Evolutionary conservation across 2,329 filamentous ascomycete genomes (phyloP).

Genomic region (Sphaceloma murrayae): DNA sequence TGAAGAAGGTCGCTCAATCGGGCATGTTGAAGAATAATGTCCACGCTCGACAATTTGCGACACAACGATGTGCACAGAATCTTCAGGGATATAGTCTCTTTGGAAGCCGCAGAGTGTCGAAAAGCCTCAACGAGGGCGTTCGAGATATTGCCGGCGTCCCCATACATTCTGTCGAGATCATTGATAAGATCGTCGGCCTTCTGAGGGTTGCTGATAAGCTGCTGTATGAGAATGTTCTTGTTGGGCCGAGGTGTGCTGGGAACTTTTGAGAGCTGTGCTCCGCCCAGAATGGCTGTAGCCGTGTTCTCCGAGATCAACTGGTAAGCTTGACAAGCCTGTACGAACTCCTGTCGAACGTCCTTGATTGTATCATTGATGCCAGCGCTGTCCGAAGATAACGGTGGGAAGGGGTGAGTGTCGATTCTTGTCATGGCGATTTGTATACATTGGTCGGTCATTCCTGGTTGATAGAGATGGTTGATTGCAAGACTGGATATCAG

Average conservation of each 20-base stretch:
- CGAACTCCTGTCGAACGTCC: constrained; percentile 69
- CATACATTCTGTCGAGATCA: constrained; percentile 81
- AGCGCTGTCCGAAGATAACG: constrained; percentile 51
- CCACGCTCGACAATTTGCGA: constrained; percentile 59
- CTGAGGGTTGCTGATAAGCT: constrained; percentile 68
- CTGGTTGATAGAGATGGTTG: constrained; percentile 46
- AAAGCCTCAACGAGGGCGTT: constrained; percentile 55
- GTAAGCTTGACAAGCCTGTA: constrained; percentile 84
- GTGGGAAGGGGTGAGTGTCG: constrained; percentile 57
- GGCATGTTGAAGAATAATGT: constrained; percentile 67
- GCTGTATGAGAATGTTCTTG: constrained; percentile 67
- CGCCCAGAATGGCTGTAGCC: constrained; percentile 71
- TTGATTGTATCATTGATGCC: constrained; percentile 49
- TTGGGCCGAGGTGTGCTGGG: constrained; percentile 64
- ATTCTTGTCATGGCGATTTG: constrained; percentile 55
- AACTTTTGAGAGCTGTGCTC: constrained; percentile 70
- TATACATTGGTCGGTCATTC: constrained; percentile 55
- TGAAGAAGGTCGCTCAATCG: constrained; percentile 59
- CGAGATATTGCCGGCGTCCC: constrained; percentile 79
- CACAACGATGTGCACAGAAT: constrained; percentile 63
- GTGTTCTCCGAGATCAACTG: constrained; percentile 68
- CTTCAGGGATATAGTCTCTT: constrained; percentile 74
- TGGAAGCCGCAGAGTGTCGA: constrained; percentile 57
- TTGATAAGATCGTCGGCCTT: constrained; percentile 65
- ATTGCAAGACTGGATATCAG: constrained; percentile 49